These are phyloP conservation scores for Punica granatum DNA, from an alignment of 345 rosid genomes.

Conservation along the genomic window DNA sequence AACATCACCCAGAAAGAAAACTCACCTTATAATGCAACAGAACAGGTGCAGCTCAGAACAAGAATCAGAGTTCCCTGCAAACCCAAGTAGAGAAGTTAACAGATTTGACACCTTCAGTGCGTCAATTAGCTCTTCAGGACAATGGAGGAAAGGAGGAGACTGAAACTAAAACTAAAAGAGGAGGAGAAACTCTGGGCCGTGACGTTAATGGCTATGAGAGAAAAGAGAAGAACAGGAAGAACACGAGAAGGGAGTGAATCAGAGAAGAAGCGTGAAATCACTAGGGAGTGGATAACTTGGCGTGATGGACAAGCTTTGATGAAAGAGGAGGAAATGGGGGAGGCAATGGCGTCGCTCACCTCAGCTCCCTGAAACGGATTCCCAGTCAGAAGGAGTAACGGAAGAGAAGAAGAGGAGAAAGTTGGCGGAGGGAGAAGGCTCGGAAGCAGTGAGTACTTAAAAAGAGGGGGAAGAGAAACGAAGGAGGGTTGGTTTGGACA, in stretches of 20 bases:
- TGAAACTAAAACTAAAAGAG: too few relatives aligned
- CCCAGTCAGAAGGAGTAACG: not conserved
- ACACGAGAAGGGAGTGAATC: not conserved
- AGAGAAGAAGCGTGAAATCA: not conserved
- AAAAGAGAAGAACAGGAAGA: too few relatives aligned
- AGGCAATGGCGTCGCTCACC: slow-evolving; percentile 1
- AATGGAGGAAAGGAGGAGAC: not conserved
- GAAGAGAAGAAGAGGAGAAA: not conserved
- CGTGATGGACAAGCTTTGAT: not conserved
- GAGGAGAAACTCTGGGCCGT: not conserved
- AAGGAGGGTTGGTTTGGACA: too few relatives aligned
- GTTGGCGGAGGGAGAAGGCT: not conserved
- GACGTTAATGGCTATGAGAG: not conserved
- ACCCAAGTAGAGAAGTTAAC: not conserved
- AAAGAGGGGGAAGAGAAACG: too few relatives aligned
- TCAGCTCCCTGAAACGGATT: not conserved
- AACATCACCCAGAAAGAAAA: not conserved
- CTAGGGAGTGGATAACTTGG: not conserved
- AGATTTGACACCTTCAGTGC: not conserved
- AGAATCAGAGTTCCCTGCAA: not conserved
- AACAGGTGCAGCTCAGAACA: not conserved
- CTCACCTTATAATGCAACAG: not conserved
- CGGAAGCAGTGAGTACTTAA: not conserved
- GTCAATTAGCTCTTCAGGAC: not conserved
- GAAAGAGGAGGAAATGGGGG: not conserved